These are phyloP conservation scores for Seiridium cupressi DNA, from an alignment of 2,329 filamentous ascomycete genomes.

Conservation along the genomic window DNA sequence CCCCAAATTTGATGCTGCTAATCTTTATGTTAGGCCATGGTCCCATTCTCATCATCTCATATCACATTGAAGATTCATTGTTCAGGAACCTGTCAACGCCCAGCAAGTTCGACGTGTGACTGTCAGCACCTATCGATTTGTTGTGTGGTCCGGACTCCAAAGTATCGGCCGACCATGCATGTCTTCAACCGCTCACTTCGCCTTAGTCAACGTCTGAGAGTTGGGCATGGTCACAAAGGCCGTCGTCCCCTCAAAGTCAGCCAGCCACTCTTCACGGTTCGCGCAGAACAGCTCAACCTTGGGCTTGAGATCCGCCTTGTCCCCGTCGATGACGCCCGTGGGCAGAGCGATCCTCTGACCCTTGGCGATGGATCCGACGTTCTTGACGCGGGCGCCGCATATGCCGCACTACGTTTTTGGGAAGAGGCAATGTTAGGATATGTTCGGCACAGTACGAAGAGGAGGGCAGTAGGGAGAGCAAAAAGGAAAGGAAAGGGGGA, in stretches of 20 bases:
- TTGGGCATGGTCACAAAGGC: background rate
- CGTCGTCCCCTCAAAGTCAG: background rate
- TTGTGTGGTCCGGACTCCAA: too few relatives aligned
- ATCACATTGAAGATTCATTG: too few relatives aligned
- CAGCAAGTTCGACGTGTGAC: too few relatives aligned
- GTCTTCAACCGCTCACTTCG: too few relatives aligned
- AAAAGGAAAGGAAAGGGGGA: background rate
- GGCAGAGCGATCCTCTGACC: background rate
- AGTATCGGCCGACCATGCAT: too few relatives aligned
- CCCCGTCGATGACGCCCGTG: conserved; percentile 5
- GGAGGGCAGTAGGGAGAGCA: background rate
- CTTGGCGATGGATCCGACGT: background rate
- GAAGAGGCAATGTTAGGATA: background rate
- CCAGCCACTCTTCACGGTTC: conserved; percentile 7
- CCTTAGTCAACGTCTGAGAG: too few relatives aligned
- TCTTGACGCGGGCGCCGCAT: conserved; percentile 3
- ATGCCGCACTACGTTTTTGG: background rate
- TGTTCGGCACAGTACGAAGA: background rate
- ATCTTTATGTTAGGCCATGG: too few relatives aligned
- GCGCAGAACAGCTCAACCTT: conserved; percentile 7
- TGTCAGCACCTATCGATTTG: too few relatives aligned
- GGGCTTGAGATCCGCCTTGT: conserved; percentile 7
- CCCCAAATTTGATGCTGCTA: too few relatives aligned
- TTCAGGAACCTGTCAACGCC: too few relatives aligned
- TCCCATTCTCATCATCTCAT: too few relatives aligned